Evolutionary conservation across 1,284 basidiomycete species (phyloP).

Genomic region (Cutaneotrichosporon mucoides): DNA sequence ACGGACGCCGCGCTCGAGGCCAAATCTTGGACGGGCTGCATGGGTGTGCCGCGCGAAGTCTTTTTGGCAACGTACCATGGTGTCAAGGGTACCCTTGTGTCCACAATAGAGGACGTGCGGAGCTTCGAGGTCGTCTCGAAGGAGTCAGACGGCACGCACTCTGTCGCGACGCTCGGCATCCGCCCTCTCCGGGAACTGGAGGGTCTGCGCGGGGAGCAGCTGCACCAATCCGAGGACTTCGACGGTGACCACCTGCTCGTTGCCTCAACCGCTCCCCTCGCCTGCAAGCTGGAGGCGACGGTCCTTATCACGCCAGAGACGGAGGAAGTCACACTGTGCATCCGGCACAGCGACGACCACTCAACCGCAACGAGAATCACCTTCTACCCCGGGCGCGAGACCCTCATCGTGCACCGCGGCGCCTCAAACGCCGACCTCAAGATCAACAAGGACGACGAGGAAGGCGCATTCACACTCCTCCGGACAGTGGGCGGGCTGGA

Average conservation of each 20-base stretch:
- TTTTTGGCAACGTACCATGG: slow-evolving; percentile 8
- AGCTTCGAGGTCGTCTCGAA: slow-evolving; percentile 3
- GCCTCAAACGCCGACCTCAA: slow-evolving; percentile 1
- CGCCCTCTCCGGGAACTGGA: slow-evolving; percentile 13
- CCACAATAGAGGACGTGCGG: slow-evolving; percentile 4
- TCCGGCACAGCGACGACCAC: slow-evolving; percentile 3
- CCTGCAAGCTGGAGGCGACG: slow-evolving; percentile 3
- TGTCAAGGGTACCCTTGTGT: slow-evolving; percentile 1
- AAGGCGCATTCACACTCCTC: slow-evolving; percentile 14
- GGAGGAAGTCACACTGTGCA: slow-evolving; percentile 1
- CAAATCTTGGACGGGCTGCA: slow-evolving; percentile 21
- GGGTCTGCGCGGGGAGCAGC: neutral
- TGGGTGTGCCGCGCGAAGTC: slow-evolving; percentile 23
- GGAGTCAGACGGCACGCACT: neutral
- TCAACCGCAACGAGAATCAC: slow-evolving; percentile 7
- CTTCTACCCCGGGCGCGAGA: slow-evolving; percentile 4
- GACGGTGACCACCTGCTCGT: neutral
- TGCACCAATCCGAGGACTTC: neutral
- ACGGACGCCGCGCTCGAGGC: slow-evolving; percentile 3
- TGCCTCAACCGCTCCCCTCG: slow-evolving; percentile 1
- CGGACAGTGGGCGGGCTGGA: slow-evolving; percentile 9
- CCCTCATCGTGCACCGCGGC: slow-evolving; percentile 2
- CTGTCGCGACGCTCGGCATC: slow-evolving; percentile 14
- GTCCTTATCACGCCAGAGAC: neutral
- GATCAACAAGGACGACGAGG: slow-evolving; percentile 9